Evolutionary conservation across 129 eudicot species (phyloP).

Genomic region (Lonicera japonica): DNA sequence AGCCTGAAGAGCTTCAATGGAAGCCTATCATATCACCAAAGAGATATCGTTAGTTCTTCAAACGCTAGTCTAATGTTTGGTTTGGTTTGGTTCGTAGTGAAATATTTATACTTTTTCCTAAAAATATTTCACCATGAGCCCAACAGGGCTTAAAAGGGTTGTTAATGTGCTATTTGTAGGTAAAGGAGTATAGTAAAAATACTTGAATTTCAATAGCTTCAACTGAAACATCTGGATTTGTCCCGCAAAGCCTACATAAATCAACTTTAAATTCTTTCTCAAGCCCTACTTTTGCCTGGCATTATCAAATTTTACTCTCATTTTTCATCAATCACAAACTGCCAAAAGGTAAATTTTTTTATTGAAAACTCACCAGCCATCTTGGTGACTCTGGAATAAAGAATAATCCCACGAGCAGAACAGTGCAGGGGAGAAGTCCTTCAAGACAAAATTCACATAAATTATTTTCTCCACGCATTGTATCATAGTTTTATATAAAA

Average conservation of each 20-base stretch:
- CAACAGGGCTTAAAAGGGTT: no score
- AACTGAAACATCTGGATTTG: slow-evolving; percentile 48
- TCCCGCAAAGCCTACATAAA: slow-evolving; percentile 66
- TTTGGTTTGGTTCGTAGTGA: no score
- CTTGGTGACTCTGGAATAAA: slow-evolving; percentile 91
- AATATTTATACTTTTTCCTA: no score
- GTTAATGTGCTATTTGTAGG: background rate
- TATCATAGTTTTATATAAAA: background rate
- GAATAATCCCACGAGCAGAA: slow-evolving; percentile 56
- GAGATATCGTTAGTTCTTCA: slow-evolving; percentile 2
- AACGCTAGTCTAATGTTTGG: background rate
- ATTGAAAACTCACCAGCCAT: slow-evolving; percentile 66
- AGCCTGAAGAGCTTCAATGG: slow-evolving; percentile 39
- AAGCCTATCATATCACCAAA: slow-evolving; percentile 46
- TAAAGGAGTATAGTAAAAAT: background rate
- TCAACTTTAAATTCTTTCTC: slow-evolving; percentile 50
- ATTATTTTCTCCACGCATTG: background rate
- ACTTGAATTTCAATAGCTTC: slow-evolving; percentile 76
- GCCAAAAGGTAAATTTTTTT: no score
- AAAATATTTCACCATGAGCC: no score
- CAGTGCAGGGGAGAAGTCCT: slow-evolving; percentile 66
- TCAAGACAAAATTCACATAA: slow-evolving; percentile 9
- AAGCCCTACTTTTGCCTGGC: slow-evolving; percentile 67
- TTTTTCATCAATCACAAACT: background rate
- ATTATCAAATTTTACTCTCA: background rate